Evolutionary conservation across 2,329 filamentous ascomycete genomes (phyloP), one percentile per base, ranked within the genome.

Genomic region (Paraphaeosphaeria sporulosa): DNA sequence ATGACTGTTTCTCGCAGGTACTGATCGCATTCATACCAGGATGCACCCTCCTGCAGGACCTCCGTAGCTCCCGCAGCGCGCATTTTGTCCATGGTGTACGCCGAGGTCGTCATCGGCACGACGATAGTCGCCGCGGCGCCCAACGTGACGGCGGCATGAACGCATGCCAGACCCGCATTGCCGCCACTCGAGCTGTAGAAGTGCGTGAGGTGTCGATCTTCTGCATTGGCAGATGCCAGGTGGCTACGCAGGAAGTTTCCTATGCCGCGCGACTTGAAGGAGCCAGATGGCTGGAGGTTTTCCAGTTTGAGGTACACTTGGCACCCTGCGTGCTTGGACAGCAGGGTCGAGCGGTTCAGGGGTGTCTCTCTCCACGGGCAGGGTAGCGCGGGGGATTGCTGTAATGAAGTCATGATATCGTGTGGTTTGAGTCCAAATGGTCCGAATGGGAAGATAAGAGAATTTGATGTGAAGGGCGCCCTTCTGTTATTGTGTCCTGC

Each of bases 241-340:
- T 71, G 67, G 57, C 81, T 79, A 44, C 87, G 81, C 70, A 92
- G 87, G 70, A 89, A 83, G 73, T 90, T 86, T 43, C 90, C 90
- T 62, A 94, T 85, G 23, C 89, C 91, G 50, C 80, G 74, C 21
- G 90, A 93, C 78, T 95, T 94, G 87, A 95, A 95, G 47, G 90
- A 93, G 60, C 90, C 90, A 19, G 89, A 89, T 2, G 91, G 92
- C 72, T 95, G 92, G 43, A 93, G 85, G 76, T 90, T 90, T 67
- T 95, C 92, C 60, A 94, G 86, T 75, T 94, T 95, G 66, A 95
- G 86, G 76, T 90, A 90, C 72, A 94, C 87, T 77, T 90, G 87
- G 79, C 90, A 93, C 70, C 89, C 90, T 62, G 89, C 88, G 60
- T 83, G 82, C 59, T 86, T 83, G 21, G 90, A 92, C 42, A 93